Evolutionary conservation across 169 alveolate species (phyloP), one percentile per base, ranked within the genome.

Genomic region (Plasmodium knowlesi): DNA sequence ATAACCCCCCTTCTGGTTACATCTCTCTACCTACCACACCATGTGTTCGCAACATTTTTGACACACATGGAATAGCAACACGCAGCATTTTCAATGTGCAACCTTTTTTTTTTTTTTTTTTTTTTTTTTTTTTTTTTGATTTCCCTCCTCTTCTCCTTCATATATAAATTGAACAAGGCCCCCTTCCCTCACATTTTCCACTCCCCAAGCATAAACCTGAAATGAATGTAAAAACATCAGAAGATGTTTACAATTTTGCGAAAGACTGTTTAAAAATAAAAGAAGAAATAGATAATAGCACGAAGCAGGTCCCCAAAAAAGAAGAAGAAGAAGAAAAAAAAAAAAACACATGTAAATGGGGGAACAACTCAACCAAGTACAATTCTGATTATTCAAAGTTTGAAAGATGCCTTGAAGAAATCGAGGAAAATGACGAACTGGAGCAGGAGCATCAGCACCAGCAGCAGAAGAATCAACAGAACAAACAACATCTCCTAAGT

Each of bases 191-290:
- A 19, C 76, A 28, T 8, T 67, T 67, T 67, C 76, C 76, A 22
- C 61, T 22, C 25, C 37, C 41, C 30, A 67, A 79, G 54, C 28
- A 6, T 3, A 67, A 70, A 41, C 28, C 80, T 80, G 83, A 89
- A 80, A 89, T 89, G 94, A 71, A 34, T 30, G 72, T 89, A 25
- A 80, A 22, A 79, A 89, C 94, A 80, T 78, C 89, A 41, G 94
- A 89, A 78, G 90, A 89, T 78, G 91, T 89, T 25, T 89, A 80
- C 61, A 78, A 89, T 22, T 89, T 89, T 89, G 94, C 82, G 14
- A 89, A 89, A 79, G 91, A 89, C 43, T 79, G 91, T 61, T 79
- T 89, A 81, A 79, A 89, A 89, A 89, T 89, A 89, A 89, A 89
- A 89, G 94, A 89, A 80, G 90, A 89, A 89, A 67, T 70, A 61